Base-by-base conservation (phyloP, 495 filamentous ascomycete species). In the Aspergillus hancockii region DNA sequence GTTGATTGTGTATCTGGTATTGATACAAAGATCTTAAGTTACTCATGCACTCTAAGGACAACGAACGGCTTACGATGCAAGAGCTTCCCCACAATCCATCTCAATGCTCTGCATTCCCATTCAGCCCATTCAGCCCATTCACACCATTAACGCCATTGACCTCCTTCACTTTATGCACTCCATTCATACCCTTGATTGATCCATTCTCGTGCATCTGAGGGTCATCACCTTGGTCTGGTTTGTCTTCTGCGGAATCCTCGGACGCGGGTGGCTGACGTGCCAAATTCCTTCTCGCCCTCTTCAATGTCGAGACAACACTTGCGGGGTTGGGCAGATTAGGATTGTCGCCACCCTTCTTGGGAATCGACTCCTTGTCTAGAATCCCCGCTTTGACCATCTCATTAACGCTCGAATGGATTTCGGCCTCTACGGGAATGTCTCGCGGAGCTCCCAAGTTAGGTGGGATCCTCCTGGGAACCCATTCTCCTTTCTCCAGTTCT, bases 401-500 rank as follows among this genome's bases (percentile, higher is more conserved):
- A n/a, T 60, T 47, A 1, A 62, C 67, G 34, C 58, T 66, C 1
- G 51, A 52, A 49, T 70, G 67, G 38, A 70, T 64, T 3, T 13
- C n/a, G 2, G 65, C 65, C 12, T 25, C 60, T 12, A 19, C n/a
- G 1, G 62, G 62, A 10, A 64, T 57, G 23, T 64, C 62, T 25
- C 62, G 50, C 5, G 51, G 19, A 4, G 63, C 59, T 5, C 67
- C 67, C 7, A 62, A 31, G 25, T 68, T 70, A 9, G 67, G 67
- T 19, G 61, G 61, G 5, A 55, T 41, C 19, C 56, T 47, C 40
- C 61, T 56, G 6, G 56, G 53, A 10, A 68, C 56, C 73, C 73
- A 77, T 54, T 64, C 62, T n/a, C 67, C 68, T 2, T 62, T 52
- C 14, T 63, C 60, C 43, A 69, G 64, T 13, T 71, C 63, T 19